These are phyloP conservation scores for Phialophora expanda DNA, from an alignment of 2,329 filamentous ascomycete genomes.

Conservation along the genomic window DNA sequence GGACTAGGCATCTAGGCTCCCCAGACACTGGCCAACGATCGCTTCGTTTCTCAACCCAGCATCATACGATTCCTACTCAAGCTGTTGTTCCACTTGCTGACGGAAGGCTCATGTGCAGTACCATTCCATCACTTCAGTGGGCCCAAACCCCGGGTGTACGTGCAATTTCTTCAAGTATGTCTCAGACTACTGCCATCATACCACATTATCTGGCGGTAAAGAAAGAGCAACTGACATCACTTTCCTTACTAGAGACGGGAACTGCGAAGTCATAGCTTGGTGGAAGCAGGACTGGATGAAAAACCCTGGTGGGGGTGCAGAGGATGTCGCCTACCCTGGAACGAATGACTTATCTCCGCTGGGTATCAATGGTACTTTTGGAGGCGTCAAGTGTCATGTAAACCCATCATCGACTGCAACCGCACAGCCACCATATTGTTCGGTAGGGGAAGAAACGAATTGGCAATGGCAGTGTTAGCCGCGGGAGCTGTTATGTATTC, in stretches of 20 bases:
- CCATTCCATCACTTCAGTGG: background rate
- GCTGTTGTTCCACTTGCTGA: background rate
- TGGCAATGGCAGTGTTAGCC: slow-evolving; percentile 6
- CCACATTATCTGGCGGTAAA: background rate
- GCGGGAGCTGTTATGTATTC: background rate
- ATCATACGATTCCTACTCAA: background rate
- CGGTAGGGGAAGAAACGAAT: background rate
- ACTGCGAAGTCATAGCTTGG: background rate
- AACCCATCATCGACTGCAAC: background rate
- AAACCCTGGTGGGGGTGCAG: slow-evolving; percentile 2
- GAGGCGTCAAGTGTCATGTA: slow-evolving; percentile 11
- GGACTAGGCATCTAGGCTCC: background rate
- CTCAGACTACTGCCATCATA: background rate
- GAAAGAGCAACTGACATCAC: background rate
- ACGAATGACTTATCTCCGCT: slow-evolving; percentile 15
- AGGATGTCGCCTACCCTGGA: slow-evolving; percentile 18
- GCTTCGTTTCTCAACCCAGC: background rate
- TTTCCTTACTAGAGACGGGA: background rate
- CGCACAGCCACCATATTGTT: background rate
- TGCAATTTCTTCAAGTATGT: slow-evolving; percentile 7
- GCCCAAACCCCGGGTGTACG: background rate
- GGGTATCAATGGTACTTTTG: slow-evolving; percentile 17
- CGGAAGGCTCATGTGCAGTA: slow-evolving; percentile 1
- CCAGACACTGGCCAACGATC: background rate
- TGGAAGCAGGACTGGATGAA: slow-evolving; percentile 18